Conservation (phyloP, 208 protist species). For the Blechomonas ayalai region DNA sequence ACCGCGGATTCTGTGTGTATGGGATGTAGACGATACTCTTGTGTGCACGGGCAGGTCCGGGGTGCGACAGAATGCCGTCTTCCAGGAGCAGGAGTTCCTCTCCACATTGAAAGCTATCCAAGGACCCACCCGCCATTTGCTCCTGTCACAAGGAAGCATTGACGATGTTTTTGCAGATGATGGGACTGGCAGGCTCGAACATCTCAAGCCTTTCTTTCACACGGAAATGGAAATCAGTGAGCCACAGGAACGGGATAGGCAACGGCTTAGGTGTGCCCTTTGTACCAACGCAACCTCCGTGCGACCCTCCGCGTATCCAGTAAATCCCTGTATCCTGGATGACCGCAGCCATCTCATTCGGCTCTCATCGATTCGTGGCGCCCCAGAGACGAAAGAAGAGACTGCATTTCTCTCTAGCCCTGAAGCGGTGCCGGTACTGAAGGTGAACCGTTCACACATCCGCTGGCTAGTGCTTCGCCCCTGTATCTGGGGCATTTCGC, state of each 20-base stretch:
- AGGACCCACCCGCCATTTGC: conserved; percentile 35
- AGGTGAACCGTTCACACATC: conserved; percentile 5
- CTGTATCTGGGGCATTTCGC: conserved; percentile 67
- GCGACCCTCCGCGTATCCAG: too few relatives aligned
- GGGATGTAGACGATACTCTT: conserved; percentile 84
- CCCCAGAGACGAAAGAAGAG: conserved; percentile 25
- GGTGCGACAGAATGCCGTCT: conserved; percentile 55
- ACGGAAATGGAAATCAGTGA: background rate
- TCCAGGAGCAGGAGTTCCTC: conserved; percentile 34
- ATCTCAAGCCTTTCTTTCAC: conserved; percentile 33
- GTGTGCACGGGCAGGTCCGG: conserved; percentile 47
- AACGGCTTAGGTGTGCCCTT: background rate
- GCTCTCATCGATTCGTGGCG: conserved; percentile 28
- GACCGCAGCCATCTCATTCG: conserved; percentile 40
- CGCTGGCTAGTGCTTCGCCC: conserved; percentile 76
- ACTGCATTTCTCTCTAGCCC: conserved; percentile 22
- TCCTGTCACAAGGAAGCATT: conserved; percentile 81
- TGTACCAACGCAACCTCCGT: too few relatives aligned
- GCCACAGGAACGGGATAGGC: background rate
- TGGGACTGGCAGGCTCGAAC: conserved; percentile 25
- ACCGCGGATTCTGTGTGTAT: conserved; percentile 47
- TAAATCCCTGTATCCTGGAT: conserved; percentile 10
- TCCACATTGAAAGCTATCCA: conserved; percentile 30
- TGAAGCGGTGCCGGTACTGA: conserved; percentile 9
- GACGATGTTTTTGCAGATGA: conserved; percentile 64